Evolutionary conservation across 1,139 yeast genomes (phyloP).

Genomic region (Nakaseomyces sp.): DNA sequence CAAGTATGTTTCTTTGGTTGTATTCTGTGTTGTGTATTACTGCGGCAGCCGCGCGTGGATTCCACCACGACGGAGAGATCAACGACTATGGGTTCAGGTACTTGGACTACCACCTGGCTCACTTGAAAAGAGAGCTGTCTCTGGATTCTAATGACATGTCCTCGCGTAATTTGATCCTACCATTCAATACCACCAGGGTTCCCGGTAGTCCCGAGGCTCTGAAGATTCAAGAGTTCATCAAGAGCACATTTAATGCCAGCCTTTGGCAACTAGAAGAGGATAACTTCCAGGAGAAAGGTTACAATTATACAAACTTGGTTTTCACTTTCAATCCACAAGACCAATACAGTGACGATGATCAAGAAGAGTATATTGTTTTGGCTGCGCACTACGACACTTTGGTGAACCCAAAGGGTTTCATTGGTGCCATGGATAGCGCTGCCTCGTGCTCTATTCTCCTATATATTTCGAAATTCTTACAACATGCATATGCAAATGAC

Average conservation of each 20-base stretch:
- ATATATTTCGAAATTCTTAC: conserved; percentile 36
- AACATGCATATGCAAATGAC: conserved; percentile 9
- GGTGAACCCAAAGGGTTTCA: conserved; percentile 39
- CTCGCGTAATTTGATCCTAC: conserved; percentile 18
- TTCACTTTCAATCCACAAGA: conserved; percentile 26
- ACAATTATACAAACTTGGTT: conserved; percentile 41
- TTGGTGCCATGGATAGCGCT: conserved; percentile 54
- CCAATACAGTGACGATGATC: conserved; percentile 19
- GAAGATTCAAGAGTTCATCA: conserved; percentile 35
- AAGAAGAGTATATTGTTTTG: conserved; percentile 31
- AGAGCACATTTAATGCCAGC: conserved; percentile 22
- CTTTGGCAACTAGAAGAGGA: conserved; percentile 38
- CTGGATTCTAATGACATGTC: conserved; percentile 11
- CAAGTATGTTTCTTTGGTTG: no score
- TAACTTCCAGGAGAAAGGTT: conserved; percentile 33
- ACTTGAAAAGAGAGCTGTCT: conserved; percentile 9
- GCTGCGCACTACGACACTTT: conserved; percentile 53
- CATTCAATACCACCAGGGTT: conserved; percentile 34
- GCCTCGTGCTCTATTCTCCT: conserved; percentile 47
- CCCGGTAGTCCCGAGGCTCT: conserved; percentile 41
- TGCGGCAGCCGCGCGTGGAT: conserved; percentile 1
- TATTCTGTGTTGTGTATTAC: neutral
- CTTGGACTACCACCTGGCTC: conserved; percentile 12
- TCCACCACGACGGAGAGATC: neutral
- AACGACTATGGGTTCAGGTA: neutral